Evolutionary conservation across 768 basidiomycete species (phyloP).

Genomic region (Mycena venus): DNA sequence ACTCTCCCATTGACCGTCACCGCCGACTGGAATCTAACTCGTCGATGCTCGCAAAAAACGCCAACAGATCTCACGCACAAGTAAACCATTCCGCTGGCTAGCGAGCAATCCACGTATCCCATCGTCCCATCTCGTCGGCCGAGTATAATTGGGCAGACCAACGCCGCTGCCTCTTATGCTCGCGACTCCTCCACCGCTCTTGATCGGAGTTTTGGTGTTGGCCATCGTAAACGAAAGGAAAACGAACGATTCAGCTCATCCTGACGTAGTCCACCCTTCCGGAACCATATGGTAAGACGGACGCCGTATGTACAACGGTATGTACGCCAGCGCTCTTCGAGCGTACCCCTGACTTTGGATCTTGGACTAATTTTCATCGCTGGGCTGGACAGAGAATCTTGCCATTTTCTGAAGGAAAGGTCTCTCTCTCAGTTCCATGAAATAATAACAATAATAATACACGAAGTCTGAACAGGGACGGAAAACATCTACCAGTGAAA

Average conservation of each 20-base stretch:
- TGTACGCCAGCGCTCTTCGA: background rate
- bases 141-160: background rate
- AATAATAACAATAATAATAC: no score
- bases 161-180: constrained; percentile 27
- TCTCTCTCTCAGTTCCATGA: no score
- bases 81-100: background rate
- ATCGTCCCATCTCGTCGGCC: constrained; percentile 3
- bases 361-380: background rate
- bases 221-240: no score
- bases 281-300: background rate
- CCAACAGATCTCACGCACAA: background rate
- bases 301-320: background rate
- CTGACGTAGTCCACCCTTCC: background rate
- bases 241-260: background rate
- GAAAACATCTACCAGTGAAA: no score
- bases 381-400: no score
- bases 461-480: no score
- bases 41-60: background rate
- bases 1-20: background rate
- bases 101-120: background rate
- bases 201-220: constrained; percentile 30
- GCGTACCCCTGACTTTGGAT: background rate
- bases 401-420: no score
- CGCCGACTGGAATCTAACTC: background rate
- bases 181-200: constrained; percentile 4